phyloP scores from a whole-genome alignment of 1,284 basidiomycete species.

The Thecaphora frezii region DNA sequence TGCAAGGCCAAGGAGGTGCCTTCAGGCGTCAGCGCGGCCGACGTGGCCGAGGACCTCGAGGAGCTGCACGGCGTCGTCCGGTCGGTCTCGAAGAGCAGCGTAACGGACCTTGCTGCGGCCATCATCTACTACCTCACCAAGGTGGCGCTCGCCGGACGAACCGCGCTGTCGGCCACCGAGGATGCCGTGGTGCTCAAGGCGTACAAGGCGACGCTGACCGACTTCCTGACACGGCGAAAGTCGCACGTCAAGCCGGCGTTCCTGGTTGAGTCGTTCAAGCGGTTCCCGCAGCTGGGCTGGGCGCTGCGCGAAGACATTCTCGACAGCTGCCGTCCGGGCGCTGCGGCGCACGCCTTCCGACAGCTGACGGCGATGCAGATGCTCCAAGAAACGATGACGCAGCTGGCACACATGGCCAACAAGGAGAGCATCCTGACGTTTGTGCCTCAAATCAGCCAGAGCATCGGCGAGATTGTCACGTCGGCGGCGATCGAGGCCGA shows the following conservation, averaged over 20 bases:
- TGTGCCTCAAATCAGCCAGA: conserved; percentile 65
- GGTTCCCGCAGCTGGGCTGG: conserved; percentile 73
- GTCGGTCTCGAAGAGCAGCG: conserved; percentile 67
- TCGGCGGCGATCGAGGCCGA: conserved; percentile 64
- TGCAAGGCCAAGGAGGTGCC: conserved; percentile 74
- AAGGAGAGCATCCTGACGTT: conserved; percentile 64
- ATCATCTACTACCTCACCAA: conserved; percentile 73
- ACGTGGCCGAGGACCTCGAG: conserved; percentile 65
- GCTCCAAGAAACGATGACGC: conserved; percentile 69
- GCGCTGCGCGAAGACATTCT: conserved; percentile 67
- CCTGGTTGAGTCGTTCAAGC: conserved; percentile 76
- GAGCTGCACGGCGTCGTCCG: conserved; percentile 76
- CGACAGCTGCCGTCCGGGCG: conserved; percentile 59
- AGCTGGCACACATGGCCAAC: conserved; percentile 61
- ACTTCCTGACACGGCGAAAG: conserved; percentile 76
- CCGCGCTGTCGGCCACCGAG: not conserved
- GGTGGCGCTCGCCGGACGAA: conserved; percentile 16
- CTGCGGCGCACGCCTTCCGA: conserved; percentile 36
- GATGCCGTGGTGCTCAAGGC: conserved; percentile 62
- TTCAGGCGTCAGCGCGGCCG: conserved; percentile 62
- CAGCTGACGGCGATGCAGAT: conserved; percentile 71
- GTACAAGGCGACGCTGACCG: conserved; percentile 72
- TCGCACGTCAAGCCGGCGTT: conserved; percentile 69
- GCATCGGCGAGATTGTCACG: conserved; percentile 65
- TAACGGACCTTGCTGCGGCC: conserved; percentile 68